Evolutionary conservation across 257 asterid genomes (phyloP).

Genomic region (Phtheirospermum japonicum): DNA sequence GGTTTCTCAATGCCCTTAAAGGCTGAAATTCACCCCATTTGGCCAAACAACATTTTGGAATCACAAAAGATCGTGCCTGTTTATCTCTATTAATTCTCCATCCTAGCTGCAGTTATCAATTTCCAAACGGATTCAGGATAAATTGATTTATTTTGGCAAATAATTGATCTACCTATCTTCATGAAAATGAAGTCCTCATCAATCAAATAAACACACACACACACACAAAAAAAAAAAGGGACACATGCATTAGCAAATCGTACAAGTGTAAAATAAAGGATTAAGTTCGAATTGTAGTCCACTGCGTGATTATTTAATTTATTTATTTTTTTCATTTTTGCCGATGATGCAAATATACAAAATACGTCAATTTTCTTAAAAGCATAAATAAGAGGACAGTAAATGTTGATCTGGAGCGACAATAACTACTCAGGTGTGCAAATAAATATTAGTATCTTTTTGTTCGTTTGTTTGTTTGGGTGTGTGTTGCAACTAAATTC

Average conservation of each 20-base stretch:
- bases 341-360: too few relatives aligned
- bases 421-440: constrained; percentile 5
- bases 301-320: too few relatives aligned
- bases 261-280: constrained; percentile 4
- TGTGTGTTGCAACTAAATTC: neutral
- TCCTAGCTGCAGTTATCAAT: neutral
- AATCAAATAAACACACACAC: too few relatives aligned
- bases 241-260: too few relatives aligned
- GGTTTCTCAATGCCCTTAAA: neutral
- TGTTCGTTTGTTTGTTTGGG: neutral
- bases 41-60: constrained; percentile 18
- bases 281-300: neutral
- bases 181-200: constrained; percentile 7
- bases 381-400: constrained; percentile 11
- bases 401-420: constrained; percentile 28
- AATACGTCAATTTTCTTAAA: too few relatives aligned
- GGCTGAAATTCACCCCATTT: constrained; percentile 3
- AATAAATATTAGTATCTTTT: neutral
- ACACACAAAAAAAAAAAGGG: constrained; percentile 19
- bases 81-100: too few relatives aligned
- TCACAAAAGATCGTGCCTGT: constrained; percentile 23
- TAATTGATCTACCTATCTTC: constrained; percentile 8
- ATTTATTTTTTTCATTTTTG: too few relatives aligned
- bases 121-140: neutral
- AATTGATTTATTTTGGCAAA: too few relatives aligned